Evolutionary conservation across 768 basidiomycete genomes (phyloP).

Genomic region (Serendipita vermifera): DNA sequence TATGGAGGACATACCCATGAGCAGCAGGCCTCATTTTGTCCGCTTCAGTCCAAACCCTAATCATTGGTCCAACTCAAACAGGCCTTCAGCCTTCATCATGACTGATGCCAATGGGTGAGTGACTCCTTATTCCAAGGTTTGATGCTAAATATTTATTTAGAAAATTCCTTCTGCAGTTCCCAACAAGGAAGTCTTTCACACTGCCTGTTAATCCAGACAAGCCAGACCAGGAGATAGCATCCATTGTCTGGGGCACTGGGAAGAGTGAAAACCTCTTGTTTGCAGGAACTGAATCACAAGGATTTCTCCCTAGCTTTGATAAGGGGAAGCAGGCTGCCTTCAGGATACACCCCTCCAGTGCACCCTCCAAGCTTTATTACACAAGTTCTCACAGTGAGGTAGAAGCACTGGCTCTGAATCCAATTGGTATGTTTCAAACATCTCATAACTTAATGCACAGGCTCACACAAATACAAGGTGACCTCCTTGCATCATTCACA

Average conservation of each 20-base stretch:
- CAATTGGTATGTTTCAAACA: not conserved
- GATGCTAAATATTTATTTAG: not conserved
- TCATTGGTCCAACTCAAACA: not conserved
- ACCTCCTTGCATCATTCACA: not conserved
- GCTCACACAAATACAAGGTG: not conserved
- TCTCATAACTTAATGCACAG: not conserved
- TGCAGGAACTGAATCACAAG: not conserved
- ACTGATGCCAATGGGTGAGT: not conserved
- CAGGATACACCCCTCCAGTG: not conserved
- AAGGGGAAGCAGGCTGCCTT: not conserved
- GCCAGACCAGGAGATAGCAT: not conserved
- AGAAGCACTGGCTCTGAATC: not conserved
- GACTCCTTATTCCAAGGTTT: not conserved
- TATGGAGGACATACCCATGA: too few relatives aligned
- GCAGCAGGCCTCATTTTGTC: too few relatives aligned
- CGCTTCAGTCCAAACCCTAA: too few relatives aligned
- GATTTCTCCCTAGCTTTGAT: not conserved
- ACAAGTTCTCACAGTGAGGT: not conserved
- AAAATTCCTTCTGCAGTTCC: not conserved
- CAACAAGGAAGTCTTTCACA: not conserved
- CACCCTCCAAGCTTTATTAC: not conserved
- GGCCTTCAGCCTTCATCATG: not conserved
- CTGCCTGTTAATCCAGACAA: not conserved
- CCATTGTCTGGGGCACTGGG: not conserved
- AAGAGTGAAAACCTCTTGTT: constrained; percentile 2